Percentiles rank a stretch among this genome's conserved stretches.
These are phyloP conservation scores for Aureobasidium sp. DNA, from an alignment of 2,329 filamentous ascomycete genomes.

Conservation along the genomic window DNA sequence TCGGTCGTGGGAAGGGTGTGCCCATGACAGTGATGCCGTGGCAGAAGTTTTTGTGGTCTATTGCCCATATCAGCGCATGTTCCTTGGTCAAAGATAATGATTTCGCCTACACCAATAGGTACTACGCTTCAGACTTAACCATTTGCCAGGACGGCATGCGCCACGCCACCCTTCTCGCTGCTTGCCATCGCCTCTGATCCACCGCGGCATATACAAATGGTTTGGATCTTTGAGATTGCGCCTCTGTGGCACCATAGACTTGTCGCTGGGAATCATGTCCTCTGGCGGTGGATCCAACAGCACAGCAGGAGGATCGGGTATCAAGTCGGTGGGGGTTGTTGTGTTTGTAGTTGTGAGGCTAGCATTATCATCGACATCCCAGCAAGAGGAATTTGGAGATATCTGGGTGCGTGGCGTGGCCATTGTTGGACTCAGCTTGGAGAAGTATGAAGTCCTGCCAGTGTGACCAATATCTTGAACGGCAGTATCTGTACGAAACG, in stretches of 20 bases:
- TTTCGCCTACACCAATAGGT: constrained; percentile 12
- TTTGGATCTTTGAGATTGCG: constrained; percentile 4
- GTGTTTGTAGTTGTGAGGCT: not conserved
- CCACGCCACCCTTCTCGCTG: constrained; percentile 14
- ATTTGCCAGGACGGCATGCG: constrained; percentile 12
- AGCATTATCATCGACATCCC: not conserved
- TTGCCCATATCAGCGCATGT: not conserved
- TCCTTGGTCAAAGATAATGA: not conserved
- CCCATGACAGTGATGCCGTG: constrained; percentile 13
- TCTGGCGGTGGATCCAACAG: not conserved
- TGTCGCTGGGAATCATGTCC: constrained; percentile 2
- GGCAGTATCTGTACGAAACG: not conserved
- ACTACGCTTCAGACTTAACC: constrained; percentile 14
- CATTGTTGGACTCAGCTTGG: not conserved
- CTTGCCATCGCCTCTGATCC: constrained; percentile 11
- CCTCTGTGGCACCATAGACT: constrained; percentile 4
- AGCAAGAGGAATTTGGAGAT: not conserved
- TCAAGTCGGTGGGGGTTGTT: not conserved
- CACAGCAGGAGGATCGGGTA: not conserved
- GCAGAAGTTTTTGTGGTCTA: constrained; percentile 14
- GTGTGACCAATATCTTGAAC: too few relatives aligned
- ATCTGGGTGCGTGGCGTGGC: not conserved
- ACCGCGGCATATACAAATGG: constrained; percentile 7
- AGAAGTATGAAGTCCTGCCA: not conserved
- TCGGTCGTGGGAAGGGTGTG: constrained; percentile 6